A percentile compares a stretch with the other conserved stretches of the same genome.
Conservation (phyloP, 805 yeast genomes). For the Candida gorgasii region DNA sequence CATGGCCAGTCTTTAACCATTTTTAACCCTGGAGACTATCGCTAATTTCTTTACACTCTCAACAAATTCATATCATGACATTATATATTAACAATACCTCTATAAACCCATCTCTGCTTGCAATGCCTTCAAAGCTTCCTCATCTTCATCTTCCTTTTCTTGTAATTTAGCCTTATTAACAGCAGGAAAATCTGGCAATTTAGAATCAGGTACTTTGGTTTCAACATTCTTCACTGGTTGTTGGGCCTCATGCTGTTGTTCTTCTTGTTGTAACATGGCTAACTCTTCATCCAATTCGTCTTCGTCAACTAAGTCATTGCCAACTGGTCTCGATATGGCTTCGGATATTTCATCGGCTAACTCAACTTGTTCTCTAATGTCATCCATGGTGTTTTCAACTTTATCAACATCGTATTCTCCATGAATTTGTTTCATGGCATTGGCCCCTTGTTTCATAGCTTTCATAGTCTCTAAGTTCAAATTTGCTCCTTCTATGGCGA, state of each 20-base stretch:
- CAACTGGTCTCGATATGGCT: slow-evolving; percentile 92
- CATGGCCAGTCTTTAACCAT: too few relatives aligned
- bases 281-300: slow-evolving; percentile 95
- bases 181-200: slow-evolving; percentile 48
- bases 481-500: slow-evolving; percentile 91
- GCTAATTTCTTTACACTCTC: too few relatives aligned
- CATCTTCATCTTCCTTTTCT: slow-evolving; percentile 64
- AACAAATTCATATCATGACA: too few relatives aligned
- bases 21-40: too few relatives aligned
- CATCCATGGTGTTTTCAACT: slow-evolving; percentile 97
- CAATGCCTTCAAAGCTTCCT: slow-evolving; percentile 73
- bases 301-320: slow-evolving; percentile 77
- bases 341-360: slow-evolving; percentile 93
- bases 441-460: slow-evolving; percentile 97
- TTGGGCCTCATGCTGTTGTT: slow-evolving; percentile 44
- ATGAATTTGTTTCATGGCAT: slow-evolving; percentile 94
- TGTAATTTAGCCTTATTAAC: slow-evolving; percentile 45
- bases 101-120: slow-evolving; percentile 87
- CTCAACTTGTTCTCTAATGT: slow-evolving; percentile 94
- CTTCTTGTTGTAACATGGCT: slow-evolving; percentile 84
- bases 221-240: slow-evolving; percentile 11
- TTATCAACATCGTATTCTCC: slow-evolving; percentile 93
- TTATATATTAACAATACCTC: slow-evolving; percentile 12
- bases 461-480: slow-evolving; percentile 97
- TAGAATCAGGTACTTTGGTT: slow-evolving; percentile 22